phyloP scores from a whole-genome alignment of 2,329 filamentous ascomycete species.

The Fonsecaea erecta region DNA sequence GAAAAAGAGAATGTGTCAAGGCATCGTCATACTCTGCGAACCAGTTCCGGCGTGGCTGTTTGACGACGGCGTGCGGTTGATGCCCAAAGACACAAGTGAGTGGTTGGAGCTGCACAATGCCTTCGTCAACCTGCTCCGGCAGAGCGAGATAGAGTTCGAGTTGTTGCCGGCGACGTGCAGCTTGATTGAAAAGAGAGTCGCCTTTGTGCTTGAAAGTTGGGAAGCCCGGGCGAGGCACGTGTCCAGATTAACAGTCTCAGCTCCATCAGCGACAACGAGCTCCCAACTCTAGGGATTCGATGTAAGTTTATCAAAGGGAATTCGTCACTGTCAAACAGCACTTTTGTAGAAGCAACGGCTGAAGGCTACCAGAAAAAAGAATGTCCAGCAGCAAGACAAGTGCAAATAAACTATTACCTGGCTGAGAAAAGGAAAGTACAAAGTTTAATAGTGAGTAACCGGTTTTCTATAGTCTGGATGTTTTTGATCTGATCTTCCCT shows the following conservation, averaged over 20 bases:
- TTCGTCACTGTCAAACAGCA: background rate
- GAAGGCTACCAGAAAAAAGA: too few species aligned
- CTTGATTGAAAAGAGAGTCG: constrained; percentile 5
- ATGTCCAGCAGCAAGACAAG: too few species aligned
- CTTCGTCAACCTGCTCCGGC: background rate
- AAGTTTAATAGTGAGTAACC: background rate
- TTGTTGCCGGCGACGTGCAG: constrained; percentile 4
- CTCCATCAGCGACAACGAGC: background rate
- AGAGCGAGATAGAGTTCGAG: constrained; percentile 1
- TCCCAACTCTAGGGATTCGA: background rate
- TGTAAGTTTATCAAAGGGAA: background rate
- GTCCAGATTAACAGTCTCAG: background rate
- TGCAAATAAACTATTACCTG: background rate
- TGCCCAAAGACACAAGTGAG: constrained; percentile 3
- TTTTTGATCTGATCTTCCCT: background rate
- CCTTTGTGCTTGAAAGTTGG: constrained; percentile 4
- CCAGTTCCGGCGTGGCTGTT: constrained; percentile 4
- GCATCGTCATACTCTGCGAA: constrained; percentile 4
- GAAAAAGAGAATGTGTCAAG: constrained; percentile 4
- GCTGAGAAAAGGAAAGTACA: background rate
- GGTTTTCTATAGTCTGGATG: background rate
- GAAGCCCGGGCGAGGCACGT: background rate
- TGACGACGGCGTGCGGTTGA: constrained; percentile 11
- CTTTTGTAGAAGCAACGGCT: background rate
- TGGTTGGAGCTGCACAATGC: constrained; percentile 4